phyloP scores from a whole-genome alignment of 2,329 filamentous ascomycete species.

The Raffaelea deltoideospora region DNA sequence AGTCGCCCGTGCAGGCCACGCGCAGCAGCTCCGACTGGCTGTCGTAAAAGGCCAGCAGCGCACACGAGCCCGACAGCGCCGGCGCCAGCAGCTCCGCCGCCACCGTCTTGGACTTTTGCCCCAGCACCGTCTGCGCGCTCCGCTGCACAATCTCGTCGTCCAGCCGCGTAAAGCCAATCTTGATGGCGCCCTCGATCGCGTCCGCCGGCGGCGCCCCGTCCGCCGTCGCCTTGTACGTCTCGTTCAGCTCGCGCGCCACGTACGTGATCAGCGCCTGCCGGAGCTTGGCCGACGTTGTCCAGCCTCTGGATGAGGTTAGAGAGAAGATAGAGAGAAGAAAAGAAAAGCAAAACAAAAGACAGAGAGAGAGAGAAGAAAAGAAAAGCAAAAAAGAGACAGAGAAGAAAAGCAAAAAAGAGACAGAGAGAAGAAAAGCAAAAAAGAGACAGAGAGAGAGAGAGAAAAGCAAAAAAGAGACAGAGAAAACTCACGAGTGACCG shows the following conservation, averaged over 20 bases:
- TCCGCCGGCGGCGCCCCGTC: slow-evolving; percentile 56
- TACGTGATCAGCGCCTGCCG: slow-evolving; percentile 84
- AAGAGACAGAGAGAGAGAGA: no score
- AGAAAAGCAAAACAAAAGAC: no score
- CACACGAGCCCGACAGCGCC: slow-evolving; percentile 92
- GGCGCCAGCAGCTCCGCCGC: slow-evolving; percentile 86
- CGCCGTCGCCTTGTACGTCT: slow-evolving; percentile 64
- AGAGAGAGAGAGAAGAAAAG: no score
- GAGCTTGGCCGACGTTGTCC: slow-evolving; percentile 94
- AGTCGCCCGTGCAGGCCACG: slow-evolving; percentile 94
- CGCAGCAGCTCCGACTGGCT: slow-evolving; percentile 70
- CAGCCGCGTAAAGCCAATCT: slow-evolving; percentile 72
- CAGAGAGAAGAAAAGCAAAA: no score
- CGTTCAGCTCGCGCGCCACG: slow-evolving; percentile 83
- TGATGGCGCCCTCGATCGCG: slow-evolving; percentile 81
- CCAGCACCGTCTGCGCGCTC: slow-evolving; percentile 80
- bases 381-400: no score
- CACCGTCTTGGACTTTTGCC: slow-evolving; percentile 75
- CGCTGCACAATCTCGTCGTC: slow-evolving; percentile 92
- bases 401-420: no score
- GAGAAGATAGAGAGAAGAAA: no score
- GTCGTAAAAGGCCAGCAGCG: slow-evolving; percentile 92
- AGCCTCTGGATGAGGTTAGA: slow-evolving; percentile 71
- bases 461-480: no score
- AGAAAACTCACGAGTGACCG: slow-evolving; percentile 68